phyloP scores from a whole-genome alignment of 352 stramenopile genomes.

The Globisporangium paroecandrum region DNA sequence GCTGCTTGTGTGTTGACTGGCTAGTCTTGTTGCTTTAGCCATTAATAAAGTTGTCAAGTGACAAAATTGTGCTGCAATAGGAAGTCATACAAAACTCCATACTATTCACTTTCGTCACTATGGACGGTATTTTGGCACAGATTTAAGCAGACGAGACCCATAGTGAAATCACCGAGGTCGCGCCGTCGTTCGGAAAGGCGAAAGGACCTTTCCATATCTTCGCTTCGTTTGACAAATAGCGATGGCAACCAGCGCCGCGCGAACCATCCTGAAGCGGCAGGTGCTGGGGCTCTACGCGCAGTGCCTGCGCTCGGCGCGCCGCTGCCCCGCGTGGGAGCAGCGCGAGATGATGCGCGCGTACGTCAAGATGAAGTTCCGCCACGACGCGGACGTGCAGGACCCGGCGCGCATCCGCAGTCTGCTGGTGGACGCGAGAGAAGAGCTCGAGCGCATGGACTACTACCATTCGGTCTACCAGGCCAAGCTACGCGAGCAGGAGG shows the following conservation, averaged over 20 bases:
- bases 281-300: conserved; percentile 65
- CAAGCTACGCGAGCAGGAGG: conserved; percentile 40
- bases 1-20: too few relatives aligned
- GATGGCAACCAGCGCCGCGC: background rate
- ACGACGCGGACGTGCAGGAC: conserved; percentile 48
- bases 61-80: too few relatives aligned
- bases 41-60: too few relatives aligned
- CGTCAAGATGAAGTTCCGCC: conserved; percentile 73
- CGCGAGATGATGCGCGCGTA: conserved; percentile 85
- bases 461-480: conserved; percentile 79
- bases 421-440: conserved; percentile 61
- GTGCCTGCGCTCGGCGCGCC: conserved; percentile 70
- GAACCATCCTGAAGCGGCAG: conserved; percentile 17
- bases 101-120: too few relatives aligned
- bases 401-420: conserved; percentile 48
- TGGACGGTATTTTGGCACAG: too few relatives aligned
- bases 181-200: too few relatives aligned
- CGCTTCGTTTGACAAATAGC: background rate
- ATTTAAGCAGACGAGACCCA: too few relatives aligned
- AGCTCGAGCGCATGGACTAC: conserved; percentile 85
- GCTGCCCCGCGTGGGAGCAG: conserved; percentile 76
- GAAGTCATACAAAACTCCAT: background rate
- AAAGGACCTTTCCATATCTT: too few relatives aligned
- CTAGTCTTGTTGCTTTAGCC: too few relatives aligned
- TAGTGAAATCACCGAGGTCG: too few relatives aligned